A percentile compares a stretch with the other conserved stretches of the same genome.
Conservation (phyloP, 176 grass and related monocot species). For the Oryza meyeriana region DNA sequence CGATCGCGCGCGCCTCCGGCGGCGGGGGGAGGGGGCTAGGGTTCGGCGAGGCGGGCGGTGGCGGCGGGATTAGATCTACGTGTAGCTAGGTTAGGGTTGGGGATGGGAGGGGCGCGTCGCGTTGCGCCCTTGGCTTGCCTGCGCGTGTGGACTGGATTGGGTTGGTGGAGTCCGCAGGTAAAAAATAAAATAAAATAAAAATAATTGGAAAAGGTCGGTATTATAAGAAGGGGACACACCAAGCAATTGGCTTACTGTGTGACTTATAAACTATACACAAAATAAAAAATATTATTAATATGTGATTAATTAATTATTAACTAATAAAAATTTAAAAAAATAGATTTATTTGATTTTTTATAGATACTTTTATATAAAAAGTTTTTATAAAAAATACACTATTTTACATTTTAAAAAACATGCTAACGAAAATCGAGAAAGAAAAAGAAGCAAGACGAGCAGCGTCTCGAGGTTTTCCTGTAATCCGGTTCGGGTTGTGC, state of each 20-base stretch:
- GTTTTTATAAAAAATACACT: too few species aligned
- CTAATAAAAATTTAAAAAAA: too few species aligned
- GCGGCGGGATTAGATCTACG: conserved; percentile 35
- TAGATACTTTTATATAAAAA: too few species aligned
- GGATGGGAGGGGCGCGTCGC: neutral
- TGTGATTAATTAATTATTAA: too few species aligned
- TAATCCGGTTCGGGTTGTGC: neutral
- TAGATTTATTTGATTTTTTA: too few species aligned
- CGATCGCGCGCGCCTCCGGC: conserved; percentile 2
- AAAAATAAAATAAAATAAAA: neutral
- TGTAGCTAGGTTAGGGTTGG: conserved; percentile 33
- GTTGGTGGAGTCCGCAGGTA: neutral
- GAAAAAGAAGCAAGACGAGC: neutral
- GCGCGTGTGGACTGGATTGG: conserved; percentile 11
- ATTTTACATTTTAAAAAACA: too few species aligned
- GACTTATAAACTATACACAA: too few species aligned
- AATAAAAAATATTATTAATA: too few species aligned
- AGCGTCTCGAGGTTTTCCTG: neutral
- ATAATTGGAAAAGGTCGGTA: neutral
- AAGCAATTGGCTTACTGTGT: too few species aligned
- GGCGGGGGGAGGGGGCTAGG: neutral
- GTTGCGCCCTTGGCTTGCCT: neutral
- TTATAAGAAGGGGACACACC: neutral
- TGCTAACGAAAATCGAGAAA: too few species aligned
- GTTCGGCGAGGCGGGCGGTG: neutral